Conservation (phyloP, 163 green algal genomes). For the Volvox carteri region DNA sequence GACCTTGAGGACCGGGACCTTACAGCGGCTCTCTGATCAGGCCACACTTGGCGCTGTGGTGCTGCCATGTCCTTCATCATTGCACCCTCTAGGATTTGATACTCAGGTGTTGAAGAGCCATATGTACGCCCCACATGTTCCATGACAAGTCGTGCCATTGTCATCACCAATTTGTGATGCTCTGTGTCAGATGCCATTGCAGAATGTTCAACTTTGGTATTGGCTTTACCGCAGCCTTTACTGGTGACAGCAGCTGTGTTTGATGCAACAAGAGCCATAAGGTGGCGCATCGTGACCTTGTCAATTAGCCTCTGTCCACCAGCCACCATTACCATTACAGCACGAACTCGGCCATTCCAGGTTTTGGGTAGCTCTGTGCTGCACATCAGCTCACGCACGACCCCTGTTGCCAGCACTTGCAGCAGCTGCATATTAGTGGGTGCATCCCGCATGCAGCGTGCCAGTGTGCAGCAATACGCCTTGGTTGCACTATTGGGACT, state of each 20-base stretch:
- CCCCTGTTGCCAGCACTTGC: not conserved
- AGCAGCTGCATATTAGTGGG: constrained; percentile 43
- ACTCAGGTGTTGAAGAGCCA: constrained; percentile 1
- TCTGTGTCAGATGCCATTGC: too few relatives aligned
- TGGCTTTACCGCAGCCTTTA: too few relatives aligned
- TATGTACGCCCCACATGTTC: constrained; percentile 39
- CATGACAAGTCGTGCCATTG: constrained; percentile 22
- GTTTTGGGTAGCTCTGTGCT: constrained; percentile 15
- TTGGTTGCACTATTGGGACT: too few relatives aligned
- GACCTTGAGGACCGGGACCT: too few relatives aligned
- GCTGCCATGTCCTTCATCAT: not conserved
- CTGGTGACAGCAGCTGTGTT: not conserved
- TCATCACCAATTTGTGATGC: constrained; percentile 9
- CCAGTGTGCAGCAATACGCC: not conserved
- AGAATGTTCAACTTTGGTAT: too few relatives aligned
- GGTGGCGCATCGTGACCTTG: constrained; percentile 45
- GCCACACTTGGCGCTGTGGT: too few relatives aligned
- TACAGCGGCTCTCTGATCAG: too few relatives aligned
- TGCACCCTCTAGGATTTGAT: constrained; percentile 19
- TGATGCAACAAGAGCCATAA: not conserved
- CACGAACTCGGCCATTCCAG: constrained; percentile 54
- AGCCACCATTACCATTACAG: not conserved
- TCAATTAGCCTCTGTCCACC: constrained; percentile 21
- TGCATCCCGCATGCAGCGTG: not conserved
- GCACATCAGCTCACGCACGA: constrained; percentile 20